These are phyloP conservation scores for Blastocystis sp. DNA, from an alignment of 352 stramenopile species.

Conservation along the genomic window DNA sequence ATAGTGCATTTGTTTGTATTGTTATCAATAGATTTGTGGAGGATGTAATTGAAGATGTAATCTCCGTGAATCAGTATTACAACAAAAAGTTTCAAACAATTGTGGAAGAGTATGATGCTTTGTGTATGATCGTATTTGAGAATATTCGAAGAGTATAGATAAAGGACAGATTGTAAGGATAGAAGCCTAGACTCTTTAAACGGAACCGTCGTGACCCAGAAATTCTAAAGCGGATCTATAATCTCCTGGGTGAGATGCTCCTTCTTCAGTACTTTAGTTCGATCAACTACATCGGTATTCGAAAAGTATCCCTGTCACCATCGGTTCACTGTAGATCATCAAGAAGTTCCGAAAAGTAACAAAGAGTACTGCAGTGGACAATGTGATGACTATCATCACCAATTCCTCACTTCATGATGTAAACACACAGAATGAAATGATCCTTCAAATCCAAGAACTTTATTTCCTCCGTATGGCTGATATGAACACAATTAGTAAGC, in stretches of 20 bases:
- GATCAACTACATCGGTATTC: constrained; percentile 55
- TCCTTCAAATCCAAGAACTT: constrained; percentile 42
- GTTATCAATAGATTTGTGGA: constrained; percentile 63
- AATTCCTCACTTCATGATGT: constrained; percentile 41
- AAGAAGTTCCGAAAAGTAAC: constrained; percentile 67
- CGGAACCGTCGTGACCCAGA: not conserved
- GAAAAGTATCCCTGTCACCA: not conserved
- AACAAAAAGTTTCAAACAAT: constrained; percentile 46
- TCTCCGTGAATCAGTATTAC: constrained; percentile 61
- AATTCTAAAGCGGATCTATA: constrained; percentile 1
- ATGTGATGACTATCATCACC: constrained; percentile 58
- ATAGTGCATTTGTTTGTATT: not conserved
- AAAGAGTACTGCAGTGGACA: constrained; percentile 49
- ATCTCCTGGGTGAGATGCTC: constrained; percentile 51
- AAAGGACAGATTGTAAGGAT: not conserved
- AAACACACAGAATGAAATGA: constrained; percentile 41
- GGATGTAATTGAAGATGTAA: constrained; percentile 54
- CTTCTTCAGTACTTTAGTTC: constrained; percentile 61
- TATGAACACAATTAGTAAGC: not conserved
- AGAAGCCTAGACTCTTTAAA: constrained; percentile 10
- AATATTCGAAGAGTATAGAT: constrained; percentile 6
- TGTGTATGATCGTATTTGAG: not conserved
- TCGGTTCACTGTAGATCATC: constrained; percentile 32
- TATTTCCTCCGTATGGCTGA: constrained; percentile 14
- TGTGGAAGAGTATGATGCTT: not conserved